phyloP scores from a whole-genome alignment of 1,139 yeast species.

The Debaryomyces robertsiae region DNA sequence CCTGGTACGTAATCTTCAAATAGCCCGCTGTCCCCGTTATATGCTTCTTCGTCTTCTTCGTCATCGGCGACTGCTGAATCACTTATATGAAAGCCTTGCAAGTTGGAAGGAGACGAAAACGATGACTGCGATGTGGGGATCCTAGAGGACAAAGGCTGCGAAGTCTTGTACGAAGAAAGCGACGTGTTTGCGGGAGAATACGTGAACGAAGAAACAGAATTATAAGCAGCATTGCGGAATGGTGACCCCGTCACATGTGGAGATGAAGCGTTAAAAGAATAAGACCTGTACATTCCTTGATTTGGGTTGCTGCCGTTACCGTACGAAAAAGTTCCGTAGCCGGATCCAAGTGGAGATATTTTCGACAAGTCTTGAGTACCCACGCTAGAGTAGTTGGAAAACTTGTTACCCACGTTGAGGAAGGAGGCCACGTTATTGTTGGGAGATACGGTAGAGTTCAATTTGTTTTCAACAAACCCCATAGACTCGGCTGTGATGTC shows the following conservation, averaged over 20 bases:
- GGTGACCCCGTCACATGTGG: background rate
- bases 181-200: constrained; percentile 13
- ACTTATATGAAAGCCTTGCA: constrained; percentile 18
- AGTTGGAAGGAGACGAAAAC: constrained; percentile 15
- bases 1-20: constrained; percentile 82
- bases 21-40: constrained; percentile 34
- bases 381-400: constrained; percentile 5
- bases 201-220: constrained; percentile 12
- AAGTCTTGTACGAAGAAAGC: constrained; percentile 12
- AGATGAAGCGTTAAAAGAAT: background rate
- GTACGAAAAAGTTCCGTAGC: background rate
- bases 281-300: background rate
- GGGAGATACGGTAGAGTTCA: constrained; percentile 9
- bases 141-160: constrained; percentile 19
- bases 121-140: constrained; percentile 20
- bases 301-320: background rate
- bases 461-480: background rate
- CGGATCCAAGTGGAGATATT: constrained; percentile 1
- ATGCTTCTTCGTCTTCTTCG: constrained; percentile 33
- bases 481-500: constrained; percentile 14
- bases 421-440: constrained; percentile 13
- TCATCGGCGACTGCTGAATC: constrained; percentile 46
- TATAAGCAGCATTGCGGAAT: background rate
- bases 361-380: constrained; percentile 1
- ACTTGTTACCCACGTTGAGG: constrained; percentile 9